Base-by-base conservation (phyloP, 371 early-diverging fungal species). In the Lichtheimia corymbifera region DNA sequence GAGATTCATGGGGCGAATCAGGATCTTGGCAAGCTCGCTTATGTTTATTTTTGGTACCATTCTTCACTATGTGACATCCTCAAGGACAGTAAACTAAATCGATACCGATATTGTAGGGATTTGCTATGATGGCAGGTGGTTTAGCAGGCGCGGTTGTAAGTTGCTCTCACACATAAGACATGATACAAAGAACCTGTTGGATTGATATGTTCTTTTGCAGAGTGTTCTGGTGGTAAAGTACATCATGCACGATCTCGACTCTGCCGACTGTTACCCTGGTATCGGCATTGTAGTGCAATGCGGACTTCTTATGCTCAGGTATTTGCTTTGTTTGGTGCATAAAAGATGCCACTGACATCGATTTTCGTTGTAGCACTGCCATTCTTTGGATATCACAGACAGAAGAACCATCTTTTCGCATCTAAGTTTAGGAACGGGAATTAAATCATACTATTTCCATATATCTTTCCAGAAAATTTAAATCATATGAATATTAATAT, bases 131-230 rank as follows among this genome's bases (percentile, higher is more conserved):
- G 71, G 84, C 90, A 12, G 90, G 90, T 28, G 83, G 90, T 20
- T 68, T 92, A 24, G 88, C 89, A 30, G 90, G 92, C 12, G 86
- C 88, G 5, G 74, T 89, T 55, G 90, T 88, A 73, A 68, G 81
- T 66, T 17, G 17, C 15, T 20, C 18, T 18, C 25, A 51, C 24
- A 24, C 22, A 51, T 51, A 51, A 51, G 13, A 24, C 22, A 51
- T 51, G 25, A 54, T 12, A 14, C 18, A 24, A 6, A 35, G 17
- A 41, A 44, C 41, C 3, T 22, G 9, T 9, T 30, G 57, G 0
- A 24, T 49, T 25, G 14, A 28, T 3, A 27, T 22, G 18, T 15
- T 9, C 27, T 7, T 35, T 22, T 22, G 2, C 62, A 88, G 91
- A 83, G 87, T 30, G 79, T 91, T 5, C 64, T 87, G 61, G 77